Conservation (phyloP, 2,329 filamentous ascomycete species). For the Hypoxylon sp. region DNA sequence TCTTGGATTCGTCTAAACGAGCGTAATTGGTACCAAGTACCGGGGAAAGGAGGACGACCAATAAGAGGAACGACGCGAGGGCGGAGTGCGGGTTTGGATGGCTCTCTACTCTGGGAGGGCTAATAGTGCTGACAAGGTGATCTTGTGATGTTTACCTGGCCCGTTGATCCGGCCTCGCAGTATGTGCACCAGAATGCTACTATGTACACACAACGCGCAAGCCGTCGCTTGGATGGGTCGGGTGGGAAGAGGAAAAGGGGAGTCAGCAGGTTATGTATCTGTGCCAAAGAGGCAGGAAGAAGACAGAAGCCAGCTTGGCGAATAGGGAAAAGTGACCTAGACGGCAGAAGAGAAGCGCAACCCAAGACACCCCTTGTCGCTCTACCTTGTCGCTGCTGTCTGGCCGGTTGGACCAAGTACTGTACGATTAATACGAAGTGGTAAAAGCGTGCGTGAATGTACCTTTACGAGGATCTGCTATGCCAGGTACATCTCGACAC, state of each 20-base stretch:
- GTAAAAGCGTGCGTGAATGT: too few species aligned
- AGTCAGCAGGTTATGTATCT: background rate
- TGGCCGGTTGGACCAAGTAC: background rate
- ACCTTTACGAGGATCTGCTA: background rate
- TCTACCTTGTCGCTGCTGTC: background rate
- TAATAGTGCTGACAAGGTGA: conserved; percentile 25
- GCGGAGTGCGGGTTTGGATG: conserved; percentile 4
- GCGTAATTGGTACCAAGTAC: conserved; percentile 63
- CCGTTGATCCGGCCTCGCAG: conserved; percentile 14
- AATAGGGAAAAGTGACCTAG: conserved; percentile 8
- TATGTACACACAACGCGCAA: conserved; percentile 25
- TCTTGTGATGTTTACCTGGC: conserved; percentile 19
- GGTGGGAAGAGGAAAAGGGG: background rate
- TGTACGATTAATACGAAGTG: too few species aligned
- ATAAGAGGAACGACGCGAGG: conserved; percentile 7
- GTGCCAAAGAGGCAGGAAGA: background rate
- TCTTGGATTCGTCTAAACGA: conserved; percentile 51
- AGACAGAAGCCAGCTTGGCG: background rate
- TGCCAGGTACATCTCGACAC: too few species aligned
- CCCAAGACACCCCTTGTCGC: conserved; percentile 7
- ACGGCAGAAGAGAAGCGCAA: conserved; percentile 17
- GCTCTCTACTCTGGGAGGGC: conserved; percentile 5
- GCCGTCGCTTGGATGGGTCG: background rate
- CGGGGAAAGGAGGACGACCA: conserved; percentile 36
- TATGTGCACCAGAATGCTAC: conserved; percentile 12